Conservation (phyloP, 192 early-diverging fungal genomes). For the Ramicandelaber brevisporus region DNA sequence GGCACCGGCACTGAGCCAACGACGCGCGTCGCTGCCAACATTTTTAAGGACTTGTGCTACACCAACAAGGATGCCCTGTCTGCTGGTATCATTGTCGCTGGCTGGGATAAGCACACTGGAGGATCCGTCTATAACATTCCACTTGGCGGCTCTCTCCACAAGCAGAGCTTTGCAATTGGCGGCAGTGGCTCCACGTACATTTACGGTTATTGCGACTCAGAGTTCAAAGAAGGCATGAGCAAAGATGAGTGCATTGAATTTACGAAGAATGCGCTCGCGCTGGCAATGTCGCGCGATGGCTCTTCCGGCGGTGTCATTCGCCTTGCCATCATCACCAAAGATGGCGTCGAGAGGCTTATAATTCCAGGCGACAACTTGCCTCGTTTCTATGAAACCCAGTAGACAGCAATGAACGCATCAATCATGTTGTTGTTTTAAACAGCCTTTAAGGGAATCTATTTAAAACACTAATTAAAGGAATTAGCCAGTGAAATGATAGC, state of each 20-base stretch:
- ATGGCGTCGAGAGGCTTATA: slow-evolving; percentile 71
- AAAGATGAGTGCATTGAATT: slow-evolving; percentile 72
- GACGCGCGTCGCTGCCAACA: slow-evolving; percentile 58
- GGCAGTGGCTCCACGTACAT: slow-evolving; percentile 92
- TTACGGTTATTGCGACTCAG: slow-evolving; percentile 92
- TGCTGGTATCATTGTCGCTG: slow-evolving; percentile 92
- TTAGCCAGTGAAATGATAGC: no score
- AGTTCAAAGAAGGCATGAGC: slow-evolving; percentile 54
- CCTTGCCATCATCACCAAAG: slow-evolving; percentile 73
- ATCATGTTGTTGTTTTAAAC: no score
- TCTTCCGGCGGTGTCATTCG: slow-evolving; percentile 92
- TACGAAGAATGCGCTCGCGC: slow-evolving; percentile 77
- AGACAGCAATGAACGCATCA: no score
- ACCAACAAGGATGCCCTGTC: slow-evolving; percentile 66
- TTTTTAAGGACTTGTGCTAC: slow-evolving; percentile 91
- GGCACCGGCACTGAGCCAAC: slow-evolving; percentile 59
- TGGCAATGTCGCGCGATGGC: slow-evolving; percentile 90
- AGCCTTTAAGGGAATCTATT: no score
- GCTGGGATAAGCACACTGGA: slow-evolving; percentile 84
- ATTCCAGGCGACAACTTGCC: slow-evolving; percentile 59
- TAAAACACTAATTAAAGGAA: no score
- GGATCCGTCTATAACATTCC: slow-evolving; percentile 74
- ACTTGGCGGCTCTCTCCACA: slow-evolving; percentile 78
- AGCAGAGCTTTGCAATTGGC: slow-evolving; percentile 77
- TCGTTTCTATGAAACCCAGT: slow-evolving; percentile 4